These are phyloP conservation scores for Westerdykella ornata DNA, from an alignment of 2,329 filamentous ascomycete genomes.

Conservation along the genomic window DNA sequence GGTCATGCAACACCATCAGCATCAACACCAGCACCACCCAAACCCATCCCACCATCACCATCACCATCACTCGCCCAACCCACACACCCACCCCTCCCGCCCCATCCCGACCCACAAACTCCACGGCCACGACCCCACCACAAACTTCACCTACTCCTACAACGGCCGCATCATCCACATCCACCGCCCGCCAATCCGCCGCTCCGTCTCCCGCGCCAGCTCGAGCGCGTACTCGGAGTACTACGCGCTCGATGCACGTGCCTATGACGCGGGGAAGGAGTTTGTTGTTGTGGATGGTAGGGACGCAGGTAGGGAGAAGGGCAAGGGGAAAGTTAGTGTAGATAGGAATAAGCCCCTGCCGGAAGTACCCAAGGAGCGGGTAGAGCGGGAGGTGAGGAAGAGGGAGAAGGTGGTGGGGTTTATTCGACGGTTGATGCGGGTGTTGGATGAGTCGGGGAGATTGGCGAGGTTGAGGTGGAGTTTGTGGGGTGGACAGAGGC, in stretches of 20 bases:
- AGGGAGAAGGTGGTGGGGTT: conserved; percentile 5
- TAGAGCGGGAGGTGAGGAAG: not conserved
- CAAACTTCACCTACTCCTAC: conserved; percentile 12
- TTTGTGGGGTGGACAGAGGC: too few species aligned
- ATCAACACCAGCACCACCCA: not conserved
- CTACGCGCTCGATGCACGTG: conserved; percentile 7
- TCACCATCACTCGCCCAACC: too few species aligned
- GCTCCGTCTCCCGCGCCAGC: too few species aligned
- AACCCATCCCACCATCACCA: too few species aligned
- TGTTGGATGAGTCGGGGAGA: conserved; percentile 8
- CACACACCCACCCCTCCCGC: too few species aligned
- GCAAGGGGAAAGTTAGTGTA: too few species aligned
- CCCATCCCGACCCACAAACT: too few species aligned
- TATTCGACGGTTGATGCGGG: conserved; percentile 9
- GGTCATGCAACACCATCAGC: not conserved
- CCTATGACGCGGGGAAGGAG: conserved; percentile 1
- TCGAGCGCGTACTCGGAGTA: conserved; percentile 4
- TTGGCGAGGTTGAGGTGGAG: conserved; percentile 4
- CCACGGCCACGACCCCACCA: conserved; percentile 10
- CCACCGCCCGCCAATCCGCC: conserved; percentile 2
- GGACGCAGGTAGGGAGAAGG: too few species aligned
- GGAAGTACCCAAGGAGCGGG: too few species aligned
- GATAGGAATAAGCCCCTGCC: too few species aligned
- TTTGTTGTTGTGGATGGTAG: too few species aligned
- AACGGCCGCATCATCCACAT: conserved; percentile 14